These are phyloP conservation scores for Collariella sp. DNA, from an alignment of 495 filamentous ascomycete genomes.

Conservation along the genomic window DNA sequence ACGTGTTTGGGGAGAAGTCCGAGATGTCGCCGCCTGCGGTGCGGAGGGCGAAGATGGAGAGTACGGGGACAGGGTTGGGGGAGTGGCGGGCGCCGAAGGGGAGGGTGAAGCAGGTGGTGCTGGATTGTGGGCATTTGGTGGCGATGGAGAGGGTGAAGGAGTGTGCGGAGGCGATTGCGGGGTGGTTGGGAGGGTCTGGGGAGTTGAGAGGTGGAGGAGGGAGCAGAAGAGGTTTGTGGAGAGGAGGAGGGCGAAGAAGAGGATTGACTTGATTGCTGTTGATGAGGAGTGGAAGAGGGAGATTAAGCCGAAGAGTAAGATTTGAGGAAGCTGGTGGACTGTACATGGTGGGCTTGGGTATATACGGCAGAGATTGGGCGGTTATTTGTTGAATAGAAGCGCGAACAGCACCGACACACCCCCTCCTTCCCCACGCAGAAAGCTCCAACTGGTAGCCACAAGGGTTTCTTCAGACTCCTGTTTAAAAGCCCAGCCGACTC, in stretches of 20 bases:
- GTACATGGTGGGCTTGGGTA: background rate
- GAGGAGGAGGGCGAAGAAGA: slow-evolving; percentile 39
- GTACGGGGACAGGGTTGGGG: slow-evolving; percentile 58
- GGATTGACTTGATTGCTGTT: slow-evolving; percentile 43
- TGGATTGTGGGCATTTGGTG: slow-evolving; percentile 72
- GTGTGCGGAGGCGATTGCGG: slow-evolving; percentile 52
- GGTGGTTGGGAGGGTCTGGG: slow-evolving; percentile 53
- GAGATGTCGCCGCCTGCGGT: slow-evolving; percentile 48
- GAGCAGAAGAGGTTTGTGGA: slow-evolving; percentile 52
- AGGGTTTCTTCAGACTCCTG: too few species aligned
- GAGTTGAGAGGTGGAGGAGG: slow-evolving; percentile 57
- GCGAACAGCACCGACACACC: too few species aligned
- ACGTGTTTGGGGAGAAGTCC: slow-evolving; percentile 64
- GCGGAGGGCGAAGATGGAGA: slow-evolving; percentile 49
- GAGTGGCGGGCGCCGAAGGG: slow-evolving; percentile 57
- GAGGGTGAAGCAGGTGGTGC: slow-evolving; percentile 56
- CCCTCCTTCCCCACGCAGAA: too few species aligned
- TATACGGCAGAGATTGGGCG: too few species aligned
- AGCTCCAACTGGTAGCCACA: too few species aligned
- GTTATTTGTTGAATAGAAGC: too few species aligned
- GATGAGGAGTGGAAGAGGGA: slow-evolving; percentile 18
- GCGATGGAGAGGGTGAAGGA: slow-evolving; percentile 68
- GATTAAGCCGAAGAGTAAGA: slow-evolving; percentile 1
- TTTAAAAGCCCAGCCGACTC: background rate
- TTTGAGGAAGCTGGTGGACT: background rate